Evolutionary conservation across 1,139 yeast genomes (phyloP).

Genomic region (Suhomyces guaymorum): DNA sequence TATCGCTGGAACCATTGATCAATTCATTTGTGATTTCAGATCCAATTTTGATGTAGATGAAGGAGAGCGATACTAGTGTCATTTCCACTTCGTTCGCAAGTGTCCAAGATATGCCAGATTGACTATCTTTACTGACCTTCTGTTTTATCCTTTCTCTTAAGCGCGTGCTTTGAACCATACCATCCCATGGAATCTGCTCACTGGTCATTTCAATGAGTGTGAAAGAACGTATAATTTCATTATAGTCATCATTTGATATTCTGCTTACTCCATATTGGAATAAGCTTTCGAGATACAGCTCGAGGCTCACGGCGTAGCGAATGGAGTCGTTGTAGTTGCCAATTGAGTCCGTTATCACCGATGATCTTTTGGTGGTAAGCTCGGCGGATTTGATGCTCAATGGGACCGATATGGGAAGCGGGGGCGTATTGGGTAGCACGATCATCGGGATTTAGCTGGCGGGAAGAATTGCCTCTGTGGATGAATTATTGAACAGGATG

Average conservation of each 20-base stretch:
- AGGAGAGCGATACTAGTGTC: constrained; percentile 26
- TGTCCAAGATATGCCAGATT: constrained; percentile 25
- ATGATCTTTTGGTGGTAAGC: constrained; percentile 10
- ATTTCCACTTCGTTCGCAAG: constrained; percentile 34
- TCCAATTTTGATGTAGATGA: constrained; percentile 37
- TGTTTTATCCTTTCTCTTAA: neutral
- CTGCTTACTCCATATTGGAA: constrained; percentile 15
- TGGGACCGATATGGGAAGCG: constrained; percentile 11
- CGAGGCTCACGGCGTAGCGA: constrained; percentile 34
- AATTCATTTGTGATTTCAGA: constrained; percentile 40
- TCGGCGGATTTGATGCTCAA: neutral
- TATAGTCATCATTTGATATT: neutral
- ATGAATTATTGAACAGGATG: too few species aligned
- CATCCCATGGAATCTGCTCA: constrained; percentile 11
- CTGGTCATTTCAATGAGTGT: constrained; percentile 1
- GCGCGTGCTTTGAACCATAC: neutral
- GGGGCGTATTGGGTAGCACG: constrained; percentile 20
- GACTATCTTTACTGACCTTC: neutral
- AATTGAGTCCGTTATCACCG: constrained; percentile 7
- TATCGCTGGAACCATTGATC: constrained; percentile 20
- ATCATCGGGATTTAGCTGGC: constrained; percentile 14
- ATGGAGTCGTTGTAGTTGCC: constrained; percentile 30
- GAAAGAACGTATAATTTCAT: neutral
- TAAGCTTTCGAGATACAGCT: constrained; percentile 34
- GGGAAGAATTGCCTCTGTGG: too few species aligned